Base-by-base conservation (phyloP, 441 rosid genomes). In the Adansonia gregorii region DNA sequence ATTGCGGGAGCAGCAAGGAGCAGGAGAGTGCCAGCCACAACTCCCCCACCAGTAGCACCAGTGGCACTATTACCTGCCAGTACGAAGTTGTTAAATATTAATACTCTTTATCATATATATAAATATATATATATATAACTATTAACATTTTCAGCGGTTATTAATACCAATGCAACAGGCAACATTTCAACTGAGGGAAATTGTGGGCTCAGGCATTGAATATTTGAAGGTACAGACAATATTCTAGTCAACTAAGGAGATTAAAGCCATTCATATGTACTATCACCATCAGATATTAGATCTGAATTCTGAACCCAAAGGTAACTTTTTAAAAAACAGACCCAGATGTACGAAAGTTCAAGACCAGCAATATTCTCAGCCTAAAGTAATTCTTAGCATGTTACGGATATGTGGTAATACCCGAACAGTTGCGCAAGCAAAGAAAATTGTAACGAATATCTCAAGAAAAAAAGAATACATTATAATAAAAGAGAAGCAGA, bases 11-110 rank as follows among this genome's bases (percentile, higher is more conserved):
- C 93, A 67, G 95, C 97, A 86, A 93, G 91, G 72, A 95, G 81
- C 84, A 95, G 85, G 49, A 98, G 94, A 82, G 98, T 94, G 72
- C 95, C 99, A 64, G 97, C 98, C 81, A 94, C 98, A 70, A 91
- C 98, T 75, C 98, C 99, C 54, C 98, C 98, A 41, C 94, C 97
- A 81, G 90, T 91, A 78, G 93, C 89, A 80, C 93, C 95, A 69
- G 90, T 89, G 27, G 82, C 86, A 81, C 83, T 87, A 27, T 83
- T 82, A 83, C 89, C 98, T 94, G 78, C 64, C 78, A 74, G 24
- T 54, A 78, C n/a, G 55, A 73, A 9, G 76, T 75, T 46, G 24
- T 69, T 52, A 45, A 31, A 27, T 3, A 7, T 15, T 51, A 49
- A 51, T 49, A 22, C 10, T 12, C 20, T 49, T n/a, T 27, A 70